Evolutionary conservation across 2,329 filamentous ascomycete genomes (phyloP), one percentile per base, ranked within the genome.

Genomic region (Botrytis sinoallii): DNA sequence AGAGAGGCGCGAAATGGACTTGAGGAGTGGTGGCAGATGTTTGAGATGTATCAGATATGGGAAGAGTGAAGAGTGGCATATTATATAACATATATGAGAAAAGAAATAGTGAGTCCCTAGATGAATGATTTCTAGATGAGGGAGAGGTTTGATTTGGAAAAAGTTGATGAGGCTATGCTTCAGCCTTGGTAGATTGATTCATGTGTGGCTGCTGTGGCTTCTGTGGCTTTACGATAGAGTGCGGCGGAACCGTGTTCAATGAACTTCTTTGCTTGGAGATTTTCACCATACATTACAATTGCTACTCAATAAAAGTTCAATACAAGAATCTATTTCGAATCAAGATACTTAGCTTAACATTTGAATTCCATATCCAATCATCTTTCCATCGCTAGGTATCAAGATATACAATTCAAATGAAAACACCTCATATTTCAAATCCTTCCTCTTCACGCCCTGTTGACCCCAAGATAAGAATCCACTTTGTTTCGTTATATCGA

Each of bases 31-130:
- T 70, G 18, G 75, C 48, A 20, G 71, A 68, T 57, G 73, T 71
- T 63, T 73, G 72, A n/a, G 67, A 75, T 35, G 65, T 74, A 52
- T 67, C 64, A 18, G 74, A 72, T 44, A 79, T 73, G 16, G 78
- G 78, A 16, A 78, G 75, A n/a, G 77, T 74, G 44, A 79, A 79
- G 29, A 78, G 74, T 46, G 78, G 75, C 78, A 79, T 79, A 32
- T 66, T 75, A 57, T 57, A 29, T 57, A 18, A 3, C 0, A 22
- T 22, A 57, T 42, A 55, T 42, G 14, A 25, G 2, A 42, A 14
- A 32, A 22, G 35, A 32, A n/a, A 42, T 44, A 16, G 29, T 32
- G 16, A 32, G 38, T 40, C 25, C 7, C 25, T 40, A 42, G 35
- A 42, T 40, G 3, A 32, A 25, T 42, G 25, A 38, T 20, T 55